phyloP scores from a whole-genome alignment of 2,329 filamentous ascomycete genomes.

The Cyphellophora attinorum region DNA sequence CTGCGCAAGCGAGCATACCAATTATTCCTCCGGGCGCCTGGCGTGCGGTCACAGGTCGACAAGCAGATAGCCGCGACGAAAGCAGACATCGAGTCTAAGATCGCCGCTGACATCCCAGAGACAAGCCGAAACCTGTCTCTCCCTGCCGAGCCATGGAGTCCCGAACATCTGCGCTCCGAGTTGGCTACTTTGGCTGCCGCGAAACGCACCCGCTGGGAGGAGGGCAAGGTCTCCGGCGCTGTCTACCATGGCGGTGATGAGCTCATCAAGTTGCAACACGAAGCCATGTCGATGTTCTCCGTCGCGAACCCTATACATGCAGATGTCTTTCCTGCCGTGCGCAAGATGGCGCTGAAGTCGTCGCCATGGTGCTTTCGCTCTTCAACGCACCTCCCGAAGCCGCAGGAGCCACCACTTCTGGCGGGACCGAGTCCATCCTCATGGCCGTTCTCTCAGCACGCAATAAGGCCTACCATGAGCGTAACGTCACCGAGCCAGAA shows the following conservation, averaged over 20 bases:
- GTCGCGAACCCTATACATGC: constrained; percentile 96
- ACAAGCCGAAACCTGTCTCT: constrained; percentile 65
- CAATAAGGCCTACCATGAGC: constrained; percentile 77
- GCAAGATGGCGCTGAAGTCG: constrained; percentile 98
- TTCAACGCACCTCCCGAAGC: constrained; percentile 83
- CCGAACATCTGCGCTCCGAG: constrained; percentile 70
- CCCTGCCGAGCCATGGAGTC: constrained; percentile 73
- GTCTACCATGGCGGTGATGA: constrained; percentile 90
- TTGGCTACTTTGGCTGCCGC: constrained; percentile 69
- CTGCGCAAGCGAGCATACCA: constrained; percentile 68
- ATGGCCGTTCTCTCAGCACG: constrained; percentile 89
- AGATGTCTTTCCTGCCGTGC: constrained; percentile 92
- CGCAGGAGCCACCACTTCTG: constrained; percentile 81
- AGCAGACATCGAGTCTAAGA: constrained; percentile 70
- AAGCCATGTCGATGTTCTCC: constrained; percentile 89
- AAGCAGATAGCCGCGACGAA: constrained; percentile 74
- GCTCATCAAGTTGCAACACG: constrained; percentile 73
- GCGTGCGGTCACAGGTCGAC: constrained; percentile 76
- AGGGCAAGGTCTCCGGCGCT: constrained; percentile 85
- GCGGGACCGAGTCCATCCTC: constrained; percentile 91
- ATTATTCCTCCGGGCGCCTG: constrained; percentile 75
- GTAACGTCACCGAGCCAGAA: constrained; percentile 83
- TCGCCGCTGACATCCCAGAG: constrained; percentile 63
- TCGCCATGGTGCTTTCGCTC: constrained; percentile 81
- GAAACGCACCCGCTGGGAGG: constrained; percentile 95